A percentile compares a stretch with the other conserved stretches of the same genome.
phyloP scores from a whole-genome alignment of 768 basidiomycete genomes.

The Tulasnella sp. region DNA sequence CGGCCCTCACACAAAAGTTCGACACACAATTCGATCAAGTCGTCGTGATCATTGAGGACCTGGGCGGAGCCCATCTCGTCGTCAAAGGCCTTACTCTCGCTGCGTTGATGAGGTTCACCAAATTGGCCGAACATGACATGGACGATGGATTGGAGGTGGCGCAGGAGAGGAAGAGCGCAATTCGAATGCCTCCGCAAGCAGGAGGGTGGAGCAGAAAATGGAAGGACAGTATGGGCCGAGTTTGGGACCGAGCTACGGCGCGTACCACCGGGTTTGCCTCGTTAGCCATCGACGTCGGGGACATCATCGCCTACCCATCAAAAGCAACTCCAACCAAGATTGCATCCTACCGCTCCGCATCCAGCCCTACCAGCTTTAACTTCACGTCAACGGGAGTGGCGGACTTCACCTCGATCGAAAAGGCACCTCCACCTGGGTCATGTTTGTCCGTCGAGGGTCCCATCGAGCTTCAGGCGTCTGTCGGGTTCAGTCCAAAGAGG shows the following conservation, averaged over 20 bases:
- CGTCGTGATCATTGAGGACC: constrained; percentile 43
- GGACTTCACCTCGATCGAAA: not conserved
- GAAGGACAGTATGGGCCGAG: constrained; percentile 50
- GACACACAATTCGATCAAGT: constrained; percentile 59
- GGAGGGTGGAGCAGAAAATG: constrained; percentile 49
- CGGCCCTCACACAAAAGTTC: constrained; percentile 57
- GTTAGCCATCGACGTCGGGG: constrained; percentile 41
- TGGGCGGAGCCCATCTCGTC: constrained; percentile 47
- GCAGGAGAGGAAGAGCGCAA: not conserved
- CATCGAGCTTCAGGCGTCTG: constrained; percentile 41
- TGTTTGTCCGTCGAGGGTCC: constrained; percentile 44
- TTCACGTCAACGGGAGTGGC: not conserved
- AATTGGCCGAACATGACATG: constrained; percentile 36
- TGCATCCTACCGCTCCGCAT: not conserved
- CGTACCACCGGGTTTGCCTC: constrained; percentile 45
- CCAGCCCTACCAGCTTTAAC: not conserved
- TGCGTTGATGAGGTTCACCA: constrained; percentile 48
- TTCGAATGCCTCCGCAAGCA: not conserved
- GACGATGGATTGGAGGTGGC: constrained; percentile 24
- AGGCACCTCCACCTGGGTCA: not conserved
- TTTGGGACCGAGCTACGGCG: constrained; percentile 63
- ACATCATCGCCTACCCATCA: constrained; percentile 29
- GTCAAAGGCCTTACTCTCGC: constrained; percentile 46
- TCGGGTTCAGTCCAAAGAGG: constrained; percentile 52
- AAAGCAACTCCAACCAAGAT: not conserved